Conservation (phyloP, 164 flowering plant species). For the Magnolia officinalis region DNA sequence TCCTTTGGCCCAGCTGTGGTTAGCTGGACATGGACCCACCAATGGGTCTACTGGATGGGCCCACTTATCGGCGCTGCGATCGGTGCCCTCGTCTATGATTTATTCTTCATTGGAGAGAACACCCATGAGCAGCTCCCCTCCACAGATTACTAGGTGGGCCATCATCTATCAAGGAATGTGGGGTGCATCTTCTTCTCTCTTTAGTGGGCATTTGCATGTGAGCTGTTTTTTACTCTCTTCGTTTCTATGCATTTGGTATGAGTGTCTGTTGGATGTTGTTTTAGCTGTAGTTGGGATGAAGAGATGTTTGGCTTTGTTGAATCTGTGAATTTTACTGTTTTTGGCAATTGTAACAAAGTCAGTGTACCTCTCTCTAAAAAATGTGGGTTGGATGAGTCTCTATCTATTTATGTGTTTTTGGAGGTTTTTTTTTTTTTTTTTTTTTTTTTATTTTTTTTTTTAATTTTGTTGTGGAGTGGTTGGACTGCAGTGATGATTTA, state of each 20-base stretch:
- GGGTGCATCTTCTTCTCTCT: background rate
- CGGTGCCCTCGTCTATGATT: slow-evolving; percentile 33
- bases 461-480: no score
- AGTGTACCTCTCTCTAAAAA: background rate
- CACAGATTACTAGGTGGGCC: slow-evolving; percentile 24
- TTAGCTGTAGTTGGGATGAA: background rate
- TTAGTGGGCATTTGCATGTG: background rate
- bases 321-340: slow-evolving; percentile 6
- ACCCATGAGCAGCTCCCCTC: slow-evolving; percentile 37
- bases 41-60: slow-evolving; percentile 52
- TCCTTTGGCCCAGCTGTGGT: slow-evolving; percentile 47
- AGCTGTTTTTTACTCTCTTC: background rate
- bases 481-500: no score
- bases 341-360: slow-evolving; percentile 6
- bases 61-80: slow-evolving; percentile 38
- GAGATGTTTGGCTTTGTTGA: background rate
- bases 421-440: no score
- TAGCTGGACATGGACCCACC: slow-evolving; percentile 46
- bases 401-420: background rate
- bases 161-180: background rate
- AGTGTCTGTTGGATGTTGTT: background rate
- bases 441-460: no score
- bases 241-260: background rate
- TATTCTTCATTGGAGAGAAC: slow-evolving; percentile 27
- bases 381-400: background rate